These are phyloP conservation scores for Melampsora americana DNA, from an alignment of 1,284 basidiomycete genomes.

Conservation along the genomic window DNA sequence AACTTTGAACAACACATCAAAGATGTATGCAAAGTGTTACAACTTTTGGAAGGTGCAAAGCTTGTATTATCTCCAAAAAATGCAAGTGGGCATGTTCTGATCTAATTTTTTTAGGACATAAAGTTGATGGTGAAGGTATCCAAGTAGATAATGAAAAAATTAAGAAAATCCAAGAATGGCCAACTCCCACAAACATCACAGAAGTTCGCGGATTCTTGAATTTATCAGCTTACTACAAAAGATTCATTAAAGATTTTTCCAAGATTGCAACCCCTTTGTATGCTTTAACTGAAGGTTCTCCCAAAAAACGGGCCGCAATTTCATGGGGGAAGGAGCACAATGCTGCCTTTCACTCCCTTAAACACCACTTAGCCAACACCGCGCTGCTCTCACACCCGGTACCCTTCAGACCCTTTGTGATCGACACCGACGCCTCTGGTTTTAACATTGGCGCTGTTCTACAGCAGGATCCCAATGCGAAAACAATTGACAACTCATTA, in stretches of 20 bases:
- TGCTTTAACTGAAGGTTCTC: constrained; percentile 1
- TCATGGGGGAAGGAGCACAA: constrained; percentile 12
- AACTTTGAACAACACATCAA: background rate
- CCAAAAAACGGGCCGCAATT: constrained; percentile 1
- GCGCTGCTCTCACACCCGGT: constrained; percentile 1
- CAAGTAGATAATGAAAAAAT: background rate
- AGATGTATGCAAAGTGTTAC: background rate
- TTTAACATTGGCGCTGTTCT: constrained; percentile 23
- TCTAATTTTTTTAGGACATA: constrained; percentile 18
- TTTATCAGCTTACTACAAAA: constrained; percentile 9
- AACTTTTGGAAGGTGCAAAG: background rate
- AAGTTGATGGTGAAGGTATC: background rate
- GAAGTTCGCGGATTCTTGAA: constrained; percentile 15
- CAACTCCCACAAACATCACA: constrained; percentile 2
- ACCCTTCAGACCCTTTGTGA: too few species aligned
- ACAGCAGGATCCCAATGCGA: background rate
- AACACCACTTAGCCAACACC: background rate
- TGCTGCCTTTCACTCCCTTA: background rate
- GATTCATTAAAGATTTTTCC: constrained; percentile 12
- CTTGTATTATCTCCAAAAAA: constrained; percentile 4
- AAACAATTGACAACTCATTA: background rate
- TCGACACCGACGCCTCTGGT: too few species aligned
- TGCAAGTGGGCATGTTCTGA: background rate
- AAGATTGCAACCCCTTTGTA: constrained; percentile 7
- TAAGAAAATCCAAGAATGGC: constrained; percentile 14